Base-by-base conservation (phyloP, 768 basidiomycete species). In the Artomyces pyxidatus region DNA sequence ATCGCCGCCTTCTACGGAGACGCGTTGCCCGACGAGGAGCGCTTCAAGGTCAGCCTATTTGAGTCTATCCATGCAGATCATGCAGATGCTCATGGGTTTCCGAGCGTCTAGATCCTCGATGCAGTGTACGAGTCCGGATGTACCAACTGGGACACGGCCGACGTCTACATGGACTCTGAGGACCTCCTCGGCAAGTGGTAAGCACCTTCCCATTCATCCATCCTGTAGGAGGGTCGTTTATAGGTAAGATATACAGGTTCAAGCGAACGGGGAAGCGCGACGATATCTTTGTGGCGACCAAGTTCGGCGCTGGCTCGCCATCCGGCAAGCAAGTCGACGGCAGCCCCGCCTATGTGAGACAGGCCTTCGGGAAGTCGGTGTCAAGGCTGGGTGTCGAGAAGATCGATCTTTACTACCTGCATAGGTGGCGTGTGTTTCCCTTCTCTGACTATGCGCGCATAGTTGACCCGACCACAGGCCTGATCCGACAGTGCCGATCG, bases 251-350 rank as follows among this genome's bases (percentile, higher is more conserved):
- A 6, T 12, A 2, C 54, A 75, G 77, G 78, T 77, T 82, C 61
- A 70, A 73, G 55, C 66, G 67, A n/a, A 77, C 72, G 11, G 78
- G 77, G 19, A 77, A 76, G 52, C 68, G 78, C 29, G 52, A 67
- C 29, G 67, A 76, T 17, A 77, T 80, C 30, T 72, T 71, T 62
- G 59, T 72, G 5, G 66, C 65, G 1, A 69, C 67, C 17, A 72
- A 72, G 50, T 70, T 71, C 49, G 68, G 66, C 2, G 39, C 59
- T 22, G 46, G 43, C 26, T 25, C 45, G 9, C 29, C 54, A 3
- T 49, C 45, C 3, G 39, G 51, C 27, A 51, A 56, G 29, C 23
- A 45, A 2, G 47, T 61, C 30, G 49, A 60, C 42, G 59, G 64
- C 14, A 57, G 58, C 10, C 61, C 66, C 2, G 59, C 60, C 22